Conservation (phyloP, 352 stramenopile species). For the Phytophthora pisi region DNA sequence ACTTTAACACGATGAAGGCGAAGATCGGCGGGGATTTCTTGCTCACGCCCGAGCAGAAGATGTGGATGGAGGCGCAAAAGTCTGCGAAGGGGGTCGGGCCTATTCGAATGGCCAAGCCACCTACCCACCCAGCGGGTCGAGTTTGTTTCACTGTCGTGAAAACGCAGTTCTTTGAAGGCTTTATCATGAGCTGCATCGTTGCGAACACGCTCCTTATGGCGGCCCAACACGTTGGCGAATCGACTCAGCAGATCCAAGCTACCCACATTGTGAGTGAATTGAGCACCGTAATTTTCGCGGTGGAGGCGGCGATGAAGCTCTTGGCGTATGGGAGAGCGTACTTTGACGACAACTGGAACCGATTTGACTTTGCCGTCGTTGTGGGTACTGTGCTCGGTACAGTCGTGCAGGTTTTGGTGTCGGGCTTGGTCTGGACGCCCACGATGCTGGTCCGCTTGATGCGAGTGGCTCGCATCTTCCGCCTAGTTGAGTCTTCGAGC, state of each 20-base stretch:
- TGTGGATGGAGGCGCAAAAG: slow-evolving; percentile 84
- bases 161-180: slow-evolving; percentile 73
- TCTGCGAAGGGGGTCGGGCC: slow-evolving; percentile 55
- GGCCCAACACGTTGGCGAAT: slow-evolving; percentile 81
- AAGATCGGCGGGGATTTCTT: slow-evolving; percentile 65
- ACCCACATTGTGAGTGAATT: slow-evolving; percentile 75
- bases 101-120: slow-evolving; percentile 48
- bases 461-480: slow-evolving; percentile 82
- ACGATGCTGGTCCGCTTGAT: slow-evolving; percentile 89
- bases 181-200: slow-evolving; percentile 89
- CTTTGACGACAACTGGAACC: slow-evolving; percentile 84
- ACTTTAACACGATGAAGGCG: slow-evolving; percentile 91
- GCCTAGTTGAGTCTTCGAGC: slow-evolving; percentile 81
- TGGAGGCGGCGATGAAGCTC: slow-evolving; percentile 89
- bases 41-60: slow-evolving; percentile 87
- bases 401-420: slow-evolving; percentile 50
- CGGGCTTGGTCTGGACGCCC: slow-evolving; percentile 55
- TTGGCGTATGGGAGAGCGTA: slow-evolving; percentile 71
- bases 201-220: slow-evolving; percentile 89
- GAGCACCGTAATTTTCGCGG: slow-evolving; percentile 85
- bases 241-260: slow-evolving; percentile 40
- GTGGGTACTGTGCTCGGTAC: slow-evolving; percentile 56
- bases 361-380: slow-evolving; percentile 88
- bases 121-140: slow-evolving; percentile 48
- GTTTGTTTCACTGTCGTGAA: slow-evolving; percentile 67